Conservation (phyloP, 2,329 filamentous ascomycete genomes). For the Huntiella omanensis region DNA sequence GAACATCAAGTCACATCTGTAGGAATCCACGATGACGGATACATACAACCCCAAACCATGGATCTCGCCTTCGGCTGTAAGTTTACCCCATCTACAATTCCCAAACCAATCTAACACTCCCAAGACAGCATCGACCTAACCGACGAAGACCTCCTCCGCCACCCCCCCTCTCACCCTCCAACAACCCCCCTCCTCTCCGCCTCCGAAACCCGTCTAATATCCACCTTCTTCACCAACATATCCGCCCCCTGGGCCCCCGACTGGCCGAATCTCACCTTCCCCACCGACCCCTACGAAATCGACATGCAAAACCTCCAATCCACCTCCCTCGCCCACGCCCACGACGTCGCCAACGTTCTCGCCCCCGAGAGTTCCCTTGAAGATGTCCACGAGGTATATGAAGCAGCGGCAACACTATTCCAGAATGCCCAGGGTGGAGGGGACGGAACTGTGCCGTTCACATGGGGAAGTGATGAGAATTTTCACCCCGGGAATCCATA, state of each 20-base stretch:
- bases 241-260: slow-evolving; percentile 17
- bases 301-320: background rate
- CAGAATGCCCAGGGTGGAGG: slow-evolving; percentile 1
- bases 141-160: slow-evolving; percentile 16
- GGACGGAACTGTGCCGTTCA: no score
- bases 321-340: slow-evolving; percentile 1
- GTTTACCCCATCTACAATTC: slow-evolving; percentile 17
- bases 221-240: slow-evolving; percentile 37
- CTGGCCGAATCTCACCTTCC: no score
- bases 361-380: slow-evolving; percentile 4
- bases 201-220: slow-evolving; percentile 38
- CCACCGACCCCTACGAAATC: background rate
- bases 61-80: slow-evolving; percentile 49
- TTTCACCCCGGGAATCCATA: slow-evolving; percentile 12
- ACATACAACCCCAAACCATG: slow-evolving; percentile 22
- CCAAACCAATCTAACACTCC: background rate
- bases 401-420: slow-evolving; percentile 11
- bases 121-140: slow-evolving; percentile 16
- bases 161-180: slow-evolving; percentile 35
- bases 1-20: background rate
- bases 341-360: background rate
- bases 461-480: no score
- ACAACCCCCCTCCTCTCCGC: slow-evolving; percentile 47
- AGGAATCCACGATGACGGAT: background rate
- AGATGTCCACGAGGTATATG: slow-evolving; percentile 8